Evolutionary conservation across 495 filamentous ascomycete genomes (phyloP), one percentile per base, ranked within the genome.

Genomic region (Penicillium riverlandense): DNA sequence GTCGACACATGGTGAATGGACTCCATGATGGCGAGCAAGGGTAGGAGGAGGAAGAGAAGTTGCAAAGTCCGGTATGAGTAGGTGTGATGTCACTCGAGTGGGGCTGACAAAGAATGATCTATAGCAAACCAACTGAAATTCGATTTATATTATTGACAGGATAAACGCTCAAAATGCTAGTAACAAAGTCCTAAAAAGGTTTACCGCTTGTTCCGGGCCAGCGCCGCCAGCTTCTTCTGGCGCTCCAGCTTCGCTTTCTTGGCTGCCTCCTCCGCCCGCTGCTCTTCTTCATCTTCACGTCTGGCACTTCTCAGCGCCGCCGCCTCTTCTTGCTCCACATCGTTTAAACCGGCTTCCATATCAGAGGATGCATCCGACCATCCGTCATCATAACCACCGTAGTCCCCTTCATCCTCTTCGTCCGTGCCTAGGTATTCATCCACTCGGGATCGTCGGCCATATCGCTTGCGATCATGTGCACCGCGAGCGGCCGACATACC

Each of bases 311-410:
- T 59, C 36, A 77, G 49, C 12, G 79, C 77, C 7, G 47, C 45
- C 7, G 53, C 59, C 60, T 85, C 82, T 58, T 85, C 82, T 6
- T 70, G 52, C 47, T 78, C 74, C 37, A 84, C 59, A 48, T 82
- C 80, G 37, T 72, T 71, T 15, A 74, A 62, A 10, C 75, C 79
- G 44, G 75, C 82, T 56, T 85, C 82, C 82, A 85, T 85, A 46
- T 81, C 82, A 10, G 78, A 80, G 3, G 71, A 77, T 11, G 39
- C 69, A 29, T 82, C 79, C 0, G 72, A 78, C 14, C 69, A 77
- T 41, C 72, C 72, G 39, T 77, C 74, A 35, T 81, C 72, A 38
- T 82, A 74, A 32, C 56, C 67, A 35, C 63, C 64, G 48, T 63
- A 68, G 1, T 74, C 63, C 7, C 70, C 64, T 48, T 74, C 69